Evolutionary conservation across 371 early-diverging fungal species (phyloP), one percentile per base, ranked within the genome.

Genomic region (Mucor saturninus): DNA sequence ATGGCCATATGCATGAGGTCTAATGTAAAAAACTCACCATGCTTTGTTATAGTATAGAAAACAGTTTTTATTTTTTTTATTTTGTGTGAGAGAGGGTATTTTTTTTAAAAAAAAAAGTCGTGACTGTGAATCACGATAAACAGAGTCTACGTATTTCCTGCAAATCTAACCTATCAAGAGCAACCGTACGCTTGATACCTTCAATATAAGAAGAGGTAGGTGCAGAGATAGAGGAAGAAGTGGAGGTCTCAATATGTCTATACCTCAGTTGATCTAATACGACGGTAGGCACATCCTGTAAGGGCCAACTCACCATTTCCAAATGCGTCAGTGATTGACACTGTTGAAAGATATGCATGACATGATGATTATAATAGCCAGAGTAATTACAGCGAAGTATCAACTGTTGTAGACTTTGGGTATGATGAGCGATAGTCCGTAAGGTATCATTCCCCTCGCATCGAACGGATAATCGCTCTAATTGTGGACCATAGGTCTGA

Each of bases 281-380:
- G 10, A 74, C 54, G 1, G 51, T 52, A 3, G 79, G 79, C 0
- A 79, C 68, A 62, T 79, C 72, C 14, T 76, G 68, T 4, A 76
- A 48, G 29, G 74, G 67, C 79, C 79, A 79, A 32, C 72, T 68
- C 2, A 65, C 62, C 70, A 79, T 72, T 56, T 79, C 76, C 2
- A 79, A 63, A 21, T 54, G 69, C 9, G 26, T 59, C 9, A 79
- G 43, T 2, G 58, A 50, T 30, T 59, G 61, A 29, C 79, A 79
- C 7, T 63, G 59, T 7, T 61, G 62, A 10, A 79, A 56, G 4
- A 79, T 53, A 49, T 54, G 50, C 2, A 65, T 51, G 14, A 78
- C 51, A 39, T 21, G 21, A 21, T 21, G 21, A 21, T 61, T 62
- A 14, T 59, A 43, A 54, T 60, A 53, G 2, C 55, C 61, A 7